Evolutionary conservation across 2,329 filamentous ascomycete species (phyloP).

Genomic region (Fusarium brachygibbosum): DNA sequence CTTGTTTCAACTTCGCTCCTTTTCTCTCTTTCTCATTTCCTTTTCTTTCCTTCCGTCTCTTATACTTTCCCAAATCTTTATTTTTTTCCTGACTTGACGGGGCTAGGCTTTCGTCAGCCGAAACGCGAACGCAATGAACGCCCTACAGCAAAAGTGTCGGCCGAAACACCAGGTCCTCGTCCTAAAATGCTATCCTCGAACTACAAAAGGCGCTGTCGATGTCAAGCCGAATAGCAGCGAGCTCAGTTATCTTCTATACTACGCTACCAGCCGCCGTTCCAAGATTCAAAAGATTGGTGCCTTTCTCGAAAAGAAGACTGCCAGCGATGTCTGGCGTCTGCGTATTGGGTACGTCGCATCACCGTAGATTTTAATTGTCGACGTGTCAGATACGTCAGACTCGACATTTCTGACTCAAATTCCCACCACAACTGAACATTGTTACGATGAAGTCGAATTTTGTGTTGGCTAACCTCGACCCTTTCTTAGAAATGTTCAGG

Average conservation of each 20-base stretch:
- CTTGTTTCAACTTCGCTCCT: slow-evolving; percentile 6
- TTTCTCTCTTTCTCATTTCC: background rate
- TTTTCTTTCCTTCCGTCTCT: background rate
- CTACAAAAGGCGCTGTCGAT: slow-evolving; percentile 90
- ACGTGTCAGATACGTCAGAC: slow-evolving; percentile 30
- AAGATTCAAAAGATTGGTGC: slow-evolving; percentile 97
- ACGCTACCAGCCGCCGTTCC: slow-evolving; percentile 91
- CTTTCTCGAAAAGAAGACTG: slow-evolving; percentile 94
- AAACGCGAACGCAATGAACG: slow-evolving; percentile 65
- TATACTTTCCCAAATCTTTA: background rate
- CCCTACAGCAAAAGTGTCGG: slow-evolving; percentile 77
- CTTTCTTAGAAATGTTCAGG: slow-evolving; percentile 83
- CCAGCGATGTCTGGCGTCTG: slow-evolving; percentile 88
- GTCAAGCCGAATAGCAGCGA: slow-evolving; percentile 97
- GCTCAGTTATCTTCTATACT: slow-evolving; percentile 96
- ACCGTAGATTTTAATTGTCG: slow-evolving; percentile 15
- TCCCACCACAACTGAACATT: background rate
- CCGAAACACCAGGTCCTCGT: slow-evolving; percentile 98
- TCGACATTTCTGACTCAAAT: background rate
- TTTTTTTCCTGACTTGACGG: slow-evolving; percentile 15
- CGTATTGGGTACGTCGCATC: slow-evolving; percentile 78
- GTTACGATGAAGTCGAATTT: background rate
- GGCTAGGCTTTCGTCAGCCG: slow-evolving; percentile 41
- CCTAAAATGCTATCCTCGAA: slow-evolving; percentile 95
- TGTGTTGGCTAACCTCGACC: slow-evolving; percentile 16